Evolutionary conservation across 75 land plant species (phyloP).

Genomic region (Chamaecyparis obtusa): DNA sequence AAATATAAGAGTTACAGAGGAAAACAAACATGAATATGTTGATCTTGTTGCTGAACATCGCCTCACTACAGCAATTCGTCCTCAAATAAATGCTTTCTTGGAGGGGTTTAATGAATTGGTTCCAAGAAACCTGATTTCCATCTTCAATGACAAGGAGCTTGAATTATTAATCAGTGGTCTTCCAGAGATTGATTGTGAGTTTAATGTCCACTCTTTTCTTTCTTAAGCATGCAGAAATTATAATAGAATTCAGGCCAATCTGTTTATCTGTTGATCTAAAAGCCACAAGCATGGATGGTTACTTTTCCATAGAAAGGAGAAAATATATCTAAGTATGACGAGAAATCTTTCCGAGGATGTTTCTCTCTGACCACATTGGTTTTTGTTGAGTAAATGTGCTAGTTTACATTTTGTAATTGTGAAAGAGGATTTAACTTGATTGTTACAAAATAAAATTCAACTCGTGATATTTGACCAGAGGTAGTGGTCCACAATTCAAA

Average conservation of each 20-base stretch:
- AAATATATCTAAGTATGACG: not conserved
- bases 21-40: constrained; percentile 96
- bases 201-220: not conserved
- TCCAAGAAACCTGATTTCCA: constrained; percentile 75
- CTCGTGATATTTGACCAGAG: not conserved
- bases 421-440: not conserved
- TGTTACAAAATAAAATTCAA: not conserved
- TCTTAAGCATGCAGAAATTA: not conserved
- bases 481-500: not conserved
- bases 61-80: constrained; percentile 94
- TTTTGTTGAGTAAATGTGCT: not conserved
- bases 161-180: constrained; percentile 96
- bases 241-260: not conserved
- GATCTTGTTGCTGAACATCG: constrained; percentile 89
- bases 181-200: constrained; percentile 97
- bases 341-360: not conserved
- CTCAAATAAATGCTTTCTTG: constrained; percentile 93
- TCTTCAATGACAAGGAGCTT: constrained; percentile 95
- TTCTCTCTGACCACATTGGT: not conserved
- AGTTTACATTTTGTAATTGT: not conserved
- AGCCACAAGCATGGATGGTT: not conserved
- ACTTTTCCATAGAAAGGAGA: not conserved
- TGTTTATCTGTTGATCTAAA: not conserved
- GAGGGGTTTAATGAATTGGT: constrained; percentile 97
- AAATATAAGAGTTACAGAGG: constrained; percentile 90